These are phyloP conservation scores for Priceomyces melissophilus DNA, from an alignment of 805 yeast species.

Conservation along the genomic window DNA sequence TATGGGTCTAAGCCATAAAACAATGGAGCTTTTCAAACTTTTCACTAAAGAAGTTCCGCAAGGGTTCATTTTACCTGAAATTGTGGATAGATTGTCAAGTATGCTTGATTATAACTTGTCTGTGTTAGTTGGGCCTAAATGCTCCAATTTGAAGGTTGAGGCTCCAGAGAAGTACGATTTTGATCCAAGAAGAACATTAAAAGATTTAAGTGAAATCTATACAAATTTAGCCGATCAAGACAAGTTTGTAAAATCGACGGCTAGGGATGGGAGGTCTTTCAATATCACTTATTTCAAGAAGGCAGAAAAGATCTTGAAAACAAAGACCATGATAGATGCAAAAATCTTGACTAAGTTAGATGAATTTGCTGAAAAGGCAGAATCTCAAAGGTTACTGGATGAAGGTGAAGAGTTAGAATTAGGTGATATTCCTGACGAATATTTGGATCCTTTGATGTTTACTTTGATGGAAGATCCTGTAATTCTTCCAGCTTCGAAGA, in stretches of 20 bases:
- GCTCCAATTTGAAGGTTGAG: constrained; percentile 80
- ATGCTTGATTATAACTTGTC: constrained; percentile 92
- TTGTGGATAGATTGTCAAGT: constrained; percentile 90
- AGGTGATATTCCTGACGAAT: constrained; percentile 96
- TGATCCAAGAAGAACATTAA: constrained; percentile 70
- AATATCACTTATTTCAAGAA: constrained; percentile 60
- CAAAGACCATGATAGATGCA: constrained; percentile 47
- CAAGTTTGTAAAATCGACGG: constrained; percentile 73
- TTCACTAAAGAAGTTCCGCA: constrained; percentile 84
- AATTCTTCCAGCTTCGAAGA: constrained; percentile 80
- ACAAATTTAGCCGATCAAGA: constrained; percentile 63
- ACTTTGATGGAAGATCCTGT: constrained; percentile 97
- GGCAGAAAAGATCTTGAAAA: constrained; percentile 63
- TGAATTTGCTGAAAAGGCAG: constrained; percentile 64
- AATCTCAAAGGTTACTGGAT: constrained; percentile 53
- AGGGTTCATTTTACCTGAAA: constrained; percentile 83
- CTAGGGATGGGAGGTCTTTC: constrained; percentile 91
- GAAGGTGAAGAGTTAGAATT: constrained; percentile 83
- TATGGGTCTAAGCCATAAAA: constrained; percentile 78
- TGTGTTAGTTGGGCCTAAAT: constrained; percentile 93
- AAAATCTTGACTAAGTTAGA: constrained; percentile 49
- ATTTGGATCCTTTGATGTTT: constrained; percentile 93
- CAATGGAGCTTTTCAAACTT: constrained; percentile 71
- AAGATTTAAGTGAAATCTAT: constrained; percentile 70
- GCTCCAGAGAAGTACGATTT: constrained; percentile 81